A percentile compares a stretch with the other conserved stretches of the same genome.
Conservation (phyloP, 257 asterid genomes). For the Nicotiana attenuata region DNA sequence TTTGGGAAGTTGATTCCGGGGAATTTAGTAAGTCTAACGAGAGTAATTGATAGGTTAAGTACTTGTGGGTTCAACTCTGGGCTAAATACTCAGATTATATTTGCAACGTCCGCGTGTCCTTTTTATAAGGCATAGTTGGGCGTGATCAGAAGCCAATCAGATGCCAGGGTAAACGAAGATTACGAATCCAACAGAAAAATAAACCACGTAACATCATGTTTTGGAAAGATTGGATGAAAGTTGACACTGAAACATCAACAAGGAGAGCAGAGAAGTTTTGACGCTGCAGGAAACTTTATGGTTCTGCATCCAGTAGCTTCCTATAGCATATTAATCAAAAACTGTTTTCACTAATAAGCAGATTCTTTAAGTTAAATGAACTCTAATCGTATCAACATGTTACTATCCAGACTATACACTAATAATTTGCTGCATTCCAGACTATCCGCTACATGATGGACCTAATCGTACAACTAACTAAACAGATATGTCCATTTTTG, state of each 20-base stretch:
- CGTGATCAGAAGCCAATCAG: too few species aligned
- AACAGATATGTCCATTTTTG: background rate
- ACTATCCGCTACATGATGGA: background rate
- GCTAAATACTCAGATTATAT: too few species aligned
- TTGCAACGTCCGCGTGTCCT: too few species aligned
- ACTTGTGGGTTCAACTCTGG: too few species aligned
- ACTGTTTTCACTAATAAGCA: background rate
- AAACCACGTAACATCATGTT: background rate
- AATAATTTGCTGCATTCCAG: too few species aligned
- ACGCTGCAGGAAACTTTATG: background rate
- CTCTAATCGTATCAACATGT: background rate
- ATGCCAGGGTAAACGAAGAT: background rate
- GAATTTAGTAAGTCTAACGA: too few species aligned
- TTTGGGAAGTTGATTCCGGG: too few species aligned
- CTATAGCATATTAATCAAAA: background rate
- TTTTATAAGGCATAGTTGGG: too few species aligned
- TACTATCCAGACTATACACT: background rate
- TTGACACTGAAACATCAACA: background rate
- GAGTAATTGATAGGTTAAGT: too few species aligned
- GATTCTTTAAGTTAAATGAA: background rate
- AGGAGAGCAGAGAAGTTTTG: slow-evolving; percentile 3
- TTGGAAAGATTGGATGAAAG: background rate
- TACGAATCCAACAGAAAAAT: background rate
- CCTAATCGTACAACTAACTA: background rate
- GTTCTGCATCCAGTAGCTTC: background rate